Evolutionary conservation across 305 asterid genomes (phyloP).

Genomic region (Solanum hybrid): DNA sequence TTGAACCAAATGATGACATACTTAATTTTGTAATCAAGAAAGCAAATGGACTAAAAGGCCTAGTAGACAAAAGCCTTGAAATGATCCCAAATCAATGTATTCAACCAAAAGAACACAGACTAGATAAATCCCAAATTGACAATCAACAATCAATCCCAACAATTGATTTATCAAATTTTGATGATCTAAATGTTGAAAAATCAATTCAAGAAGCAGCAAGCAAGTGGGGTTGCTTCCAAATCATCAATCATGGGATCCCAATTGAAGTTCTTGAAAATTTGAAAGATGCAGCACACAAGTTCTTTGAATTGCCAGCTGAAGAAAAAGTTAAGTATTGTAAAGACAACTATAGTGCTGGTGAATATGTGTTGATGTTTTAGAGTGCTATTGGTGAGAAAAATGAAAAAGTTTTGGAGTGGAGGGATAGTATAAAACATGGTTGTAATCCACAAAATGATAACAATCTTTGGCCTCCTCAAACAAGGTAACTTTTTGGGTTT

Average conservation of each 20-base stretch:
- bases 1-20: conserved; percentile 5
- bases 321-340: conserved; percentile 31
- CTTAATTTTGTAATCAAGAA: conserved; percentile 22
- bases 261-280: conserved; percentile 26
- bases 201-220: conserved; percentile 13
- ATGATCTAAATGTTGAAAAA: not conserved
- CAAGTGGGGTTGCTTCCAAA: conserved; percentile 41
- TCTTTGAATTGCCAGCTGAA: conserved; percentile 30
- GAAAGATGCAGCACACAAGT: conserved; percentile 16
- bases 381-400: not conserved
- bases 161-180: conserved; percentile 28
- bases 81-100: conserved; percentile 18
- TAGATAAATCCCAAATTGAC: not conserved
- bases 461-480: conserved; percentile 26
- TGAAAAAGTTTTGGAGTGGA: conserved; percentile 39
- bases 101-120: conserved; percentile 26
- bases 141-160: conserved; percentile 26
- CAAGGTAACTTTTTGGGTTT: conserved; percentile 12
- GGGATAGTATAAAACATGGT: conserved; percentile 29
- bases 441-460: conserved; percentile 13
- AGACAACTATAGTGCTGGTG: conserved; percentile 13
- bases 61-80: conserved; percentile 16
- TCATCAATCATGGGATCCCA: conserved; percentile 40
- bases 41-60: conserved; percentile 30
- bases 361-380: conserved; percentile 8